Base-by-base conservation (phyloP, 805 yeast species). In the Schizosaccharomyces pombe region DNA sequence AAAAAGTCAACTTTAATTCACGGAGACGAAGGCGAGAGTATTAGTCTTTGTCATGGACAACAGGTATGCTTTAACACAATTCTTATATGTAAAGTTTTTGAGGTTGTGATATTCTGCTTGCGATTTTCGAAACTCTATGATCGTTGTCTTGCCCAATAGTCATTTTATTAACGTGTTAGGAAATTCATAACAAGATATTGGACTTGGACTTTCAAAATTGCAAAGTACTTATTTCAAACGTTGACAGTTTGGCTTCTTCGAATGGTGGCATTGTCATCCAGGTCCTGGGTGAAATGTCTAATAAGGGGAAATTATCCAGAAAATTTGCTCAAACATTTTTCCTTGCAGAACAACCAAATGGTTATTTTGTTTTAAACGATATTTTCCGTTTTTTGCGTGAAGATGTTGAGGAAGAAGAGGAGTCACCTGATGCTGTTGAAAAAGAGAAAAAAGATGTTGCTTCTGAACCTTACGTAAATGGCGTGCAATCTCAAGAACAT, bases 321-420 rank as follows among this genome's bases (percentile, higher is more conserved):
- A 68, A 67, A 62, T 70, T 70, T 57, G 65, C 62, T 16, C 72
- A 70, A 60, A 66, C 72, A 8, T 68, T 70, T 55, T 61, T 68
- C 52, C 60, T 70, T 56, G 69, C 69, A 31, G 58, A 58, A 34
- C 64, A 60, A 40, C 59, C 61, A 11, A 54, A 57, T 33, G 55
- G 58, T 11, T 65, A 65, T 58, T 66, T 55, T 55, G 67, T 70
- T 30, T 55, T 65, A 54, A 67, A 66, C 57, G 73, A 69, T 57
- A 63, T 70, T 30, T 63, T 69, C 58, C 63, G 70, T 19, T 60
- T 63, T 55, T 55, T 68, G 54, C 62, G 63, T 59, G 68, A 67
- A 47, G 67, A 64, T 30, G 60, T 57, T 47, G 57, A 55, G 16
- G 47, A 56, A 12, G 57, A 53, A 3, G 49, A 55, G 24, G 64